Percentiles rank a stretch among this genome's conserved stretches.
Evolutionary conservation across 306 rosid genomes (phyloP).

Genomic region (Begonia masoniana): DNA sequence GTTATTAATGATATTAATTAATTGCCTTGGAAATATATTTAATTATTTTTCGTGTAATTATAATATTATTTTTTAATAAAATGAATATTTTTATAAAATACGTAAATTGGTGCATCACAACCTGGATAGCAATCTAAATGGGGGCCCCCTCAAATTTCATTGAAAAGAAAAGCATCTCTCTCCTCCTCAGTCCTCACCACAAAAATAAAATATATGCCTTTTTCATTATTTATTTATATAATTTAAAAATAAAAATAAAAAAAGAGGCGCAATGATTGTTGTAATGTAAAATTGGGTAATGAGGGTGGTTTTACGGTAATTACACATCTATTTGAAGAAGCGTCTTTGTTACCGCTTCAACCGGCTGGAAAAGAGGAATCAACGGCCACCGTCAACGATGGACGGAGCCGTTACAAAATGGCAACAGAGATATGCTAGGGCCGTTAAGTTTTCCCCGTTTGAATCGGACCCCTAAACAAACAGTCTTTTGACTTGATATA

Average conservation of each 20-base stretch:
- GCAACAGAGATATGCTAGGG: neutral
- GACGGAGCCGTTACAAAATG: neutral
- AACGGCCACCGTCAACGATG: neutral
- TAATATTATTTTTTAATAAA: too few species aligned
- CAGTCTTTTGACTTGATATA: too few species aligned
- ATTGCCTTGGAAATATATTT: too few species aligned
- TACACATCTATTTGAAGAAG: neutral
- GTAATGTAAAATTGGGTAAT: neutral
- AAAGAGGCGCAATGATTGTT: neutral
- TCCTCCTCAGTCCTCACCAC: too few species aligned
- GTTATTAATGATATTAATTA: too few species aligned
- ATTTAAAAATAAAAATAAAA: too few species aligned
- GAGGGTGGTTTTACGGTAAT: neutral
- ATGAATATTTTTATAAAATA: too few species aligned
- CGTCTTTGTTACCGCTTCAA: conserved; percentile 4
- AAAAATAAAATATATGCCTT: neutral
- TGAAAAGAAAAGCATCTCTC: neutral
- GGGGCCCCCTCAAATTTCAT: conserved; percentile 1
- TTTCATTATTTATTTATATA: neutral
- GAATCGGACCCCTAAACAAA: neutral
- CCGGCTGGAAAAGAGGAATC: conserved; percentile 1
- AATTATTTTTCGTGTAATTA: too few species aligned
- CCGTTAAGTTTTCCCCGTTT: neutral
- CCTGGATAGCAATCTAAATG: neutral
- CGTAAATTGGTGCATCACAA: conserved; percentile 1